phyloP scores from a whole-genome alignment of 257 asterid species.

The Solanum acaule region DNA sequence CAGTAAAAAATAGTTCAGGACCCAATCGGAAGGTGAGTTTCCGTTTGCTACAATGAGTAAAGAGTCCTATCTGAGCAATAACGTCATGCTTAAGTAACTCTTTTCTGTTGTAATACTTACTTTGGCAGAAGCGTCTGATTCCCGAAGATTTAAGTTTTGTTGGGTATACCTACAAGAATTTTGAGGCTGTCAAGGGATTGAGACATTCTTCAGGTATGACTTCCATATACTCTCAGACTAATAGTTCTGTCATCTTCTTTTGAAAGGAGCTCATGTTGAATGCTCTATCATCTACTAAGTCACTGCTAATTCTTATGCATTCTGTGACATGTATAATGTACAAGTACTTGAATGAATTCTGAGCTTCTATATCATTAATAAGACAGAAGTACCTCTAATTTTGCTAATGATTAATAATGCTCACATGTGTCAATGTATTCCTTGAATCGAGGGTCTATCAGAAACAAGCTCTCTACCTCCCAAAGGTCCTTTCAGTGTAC shows the following conservation, averaged over 20 bases:
- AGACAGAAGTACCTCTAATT: neutral
- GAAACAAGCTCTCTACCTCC: neutral
- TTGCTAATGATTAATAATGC: neutral
- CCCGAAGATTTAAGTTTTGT: slow-evolving; percentile 66
- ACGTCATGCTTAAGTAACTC: neutral
- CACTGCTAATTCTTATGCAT: slow-evolving; percentile 7
- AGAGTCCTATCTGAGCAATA: neutral
- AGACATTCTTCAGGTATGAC: slow-evolving; percentile 28
- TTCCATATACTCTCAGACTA: neutral
- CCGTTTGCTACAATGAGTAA: neutral
- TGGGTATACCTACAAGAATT: slow-evolving; percentile 76
- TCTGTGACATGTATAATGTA: neutral
- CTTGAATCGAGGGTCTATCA: neutral
- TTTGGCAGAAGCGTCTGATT: slow-evolving; percentile 43
- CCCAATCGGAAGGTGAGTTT: slow-evolving; percentile 56
- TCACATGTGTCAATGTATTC: neutral
- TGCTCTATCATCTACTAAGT: slow-evolving; percentile 5
- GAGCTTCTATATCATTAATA: neutral
- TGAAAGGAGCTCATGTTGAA: slow-evolving; percentile 7
- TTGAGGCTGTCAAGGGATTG: slow-evolving; percentile 62
- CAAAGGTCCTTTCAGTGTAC: neutral
- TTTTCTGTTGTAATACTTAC: neutral
- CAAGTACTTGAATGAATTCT: neutral
- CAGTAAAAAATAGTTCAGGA: slow-evolving; percentile 31
- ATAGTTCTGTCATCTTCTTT: neutral